phyloP scores from a whole-genome alignment of 129 eudicot genomes.

The Tagetes erecta region DNA sequence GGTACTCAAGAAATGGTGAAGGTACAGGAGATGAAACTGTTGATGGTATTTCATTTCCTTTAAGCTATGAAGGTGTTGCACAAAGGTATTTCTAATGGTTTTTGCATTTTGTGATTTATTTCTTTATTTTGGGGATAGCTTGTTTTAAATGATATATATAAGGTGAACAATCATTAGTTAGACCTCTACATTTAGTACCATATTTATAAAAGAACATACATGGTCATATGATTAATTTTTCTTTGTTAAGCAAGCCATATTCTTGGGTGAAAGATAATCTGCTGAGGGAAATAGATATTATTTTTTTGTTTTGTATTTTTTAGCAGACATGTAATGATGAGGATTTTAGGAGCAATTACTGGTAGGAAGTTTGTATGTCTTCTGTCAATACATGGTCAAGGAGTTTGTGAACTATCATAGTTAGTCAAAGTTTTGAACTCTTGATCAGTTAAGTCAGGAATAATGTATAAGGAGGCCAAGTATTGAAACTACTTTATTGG shows the following conservation, averaged over 20 bases:
- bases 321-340: not conserved
- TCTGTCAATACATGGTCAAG: slow-evolving; percentile 18
- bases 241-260: slow-evolving; percentile 1
- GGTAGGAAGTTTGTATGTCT: not conserved
- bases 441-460: not conserved
- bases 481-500: slow-evolving; percentile 10
- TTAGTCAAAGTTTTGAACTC: not conserved
- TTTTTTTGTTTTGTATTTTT: not conserved
- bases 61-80: slow-evolving; percentile 59
- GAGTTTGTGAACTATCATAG: slow-evolving; percentile 17
- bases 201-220: not conserved
- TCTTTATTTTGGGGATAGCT: not conserved
- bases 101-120: slow-evolving; percentile 4
- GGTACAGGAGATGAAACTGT: slow-evolving; percentile 45
- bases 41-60: slow-evolving; percentile 73
- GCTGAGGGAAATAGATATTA: not conserved
- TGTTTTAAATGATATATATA: not conserved
- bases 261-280: not conserved
- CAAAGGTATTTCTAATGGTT: slow-evolving; percentile 41
- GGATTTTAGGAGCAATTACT: not conserved
- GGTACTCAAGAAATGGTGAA: slow-evolving; percentile 72
- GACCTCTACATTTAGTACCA: slow-evolving; percentile 1
- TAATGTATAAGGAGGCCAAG: slow-evolving; percentile 3
- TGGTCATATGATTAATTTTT: not conserved
- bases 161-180: not conserved